Evolutionary conservation across 1,284 basidiomycete species (phyloP).

Genomic region (Ganoderma sinense): DNA sequence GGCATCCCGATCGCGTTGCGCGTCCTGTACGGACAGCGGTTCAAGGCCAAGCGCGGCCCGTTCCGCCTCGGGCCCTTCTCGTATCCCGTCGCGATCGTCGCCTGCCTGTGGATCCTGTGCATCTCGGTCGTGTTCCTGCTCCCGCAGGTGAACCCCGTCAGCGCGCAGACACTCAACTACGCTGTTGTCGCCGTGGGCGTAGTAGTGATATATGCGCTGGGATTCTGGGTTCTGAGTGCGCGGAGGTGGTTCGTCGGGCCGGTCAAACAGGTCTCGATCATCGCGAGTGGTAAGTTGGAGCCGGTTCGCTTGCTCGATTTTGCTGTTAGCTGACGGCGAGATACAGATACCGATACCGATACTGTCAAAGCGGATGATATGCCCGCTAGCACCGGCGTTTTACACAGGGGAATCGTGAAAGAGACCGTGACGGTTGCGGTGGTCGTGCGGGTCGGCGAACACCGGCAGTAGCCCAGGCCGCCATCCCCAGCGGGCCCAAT

Average conservation of each 20-base stretch:
- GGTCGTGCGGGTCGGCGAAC: no score
- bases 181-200: conserved; percentile 77
- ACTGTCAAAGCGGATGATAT: no score
- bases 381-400: no score
- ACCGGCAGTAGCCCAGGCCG: no score
- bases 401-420: no score
- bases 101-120: conserved; percentile 68
- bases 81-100: conserved; percentile 59
- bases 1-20: conserved; percentile 74
- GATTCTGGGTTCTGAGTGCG: conserved; percentile 74
- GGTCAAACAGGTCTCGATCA: conserved; percentile 69
- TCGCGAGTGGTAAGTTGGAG: no score
- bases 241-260: conserved; percentile 76
- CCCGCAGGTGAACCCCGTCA: conserved; percentile 71
- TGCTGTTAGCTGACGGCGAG: no score
- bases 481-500: no score
- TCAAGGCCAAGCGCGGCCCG: conserved; percentile 72
- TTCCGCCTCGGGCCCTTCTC: conserved; percentile 75
- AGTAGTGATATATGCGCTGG: conserved; percentile 65
- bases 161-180: conserved; percentile 77
- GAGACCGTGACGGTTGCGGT: no score
- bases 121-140: conserved; percentile 74
- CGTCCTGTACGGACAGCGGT: conserved; percentile 63
- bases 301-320: no score
- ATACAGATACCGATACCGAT: no score